phyloP scores from a whole-genome alignment of 345 rosid species.

The Syzygium aqueum region DNA sequence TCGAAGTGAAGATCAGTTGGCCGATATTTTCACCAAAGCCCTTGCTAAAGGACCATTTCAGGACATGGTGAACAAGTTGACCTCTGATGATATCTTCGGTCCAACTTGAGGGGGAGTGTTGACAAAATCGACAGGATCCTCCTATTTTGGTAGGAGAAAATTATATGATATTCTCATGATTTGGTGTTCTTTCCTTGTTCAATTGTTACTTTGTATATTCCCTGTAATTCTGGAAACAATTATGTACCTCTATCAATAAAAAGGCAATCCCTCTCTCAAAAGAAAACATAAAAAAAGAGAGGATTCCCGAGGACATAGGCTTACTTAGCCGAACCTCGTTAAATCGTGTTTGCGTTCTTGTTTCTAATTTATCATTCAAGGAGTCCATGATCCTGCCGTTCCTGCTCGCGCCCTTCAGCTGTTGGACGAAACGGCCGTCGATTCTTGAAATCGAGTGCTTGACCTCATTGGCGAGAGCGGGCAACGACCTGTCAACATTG shows the following conservation, averaged over 20 bases:
- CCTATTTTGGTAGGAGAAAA: too few species aligned
- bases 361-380: not conserved
- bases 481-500: slow-evolving; percentile 16
- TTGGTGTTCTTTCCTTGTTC: too few species aligned
- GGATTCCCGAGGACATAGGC: not conserved
- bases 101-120: not conserved
- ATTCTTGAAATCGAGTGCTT: slow-evolving; percentile 1
- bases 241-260: not conserved
- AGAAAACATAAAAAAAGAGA: not conserved
- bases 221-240: too few species aligned
- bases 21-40: too few species aligned
- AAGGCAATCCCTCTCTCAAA: not conserved
- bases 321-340: too few species aligned
- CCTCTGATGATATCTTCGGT: too few species aligned
- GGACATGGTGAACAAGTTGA: too few species aligned
- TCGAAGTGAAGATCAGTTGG: too few species aligned
- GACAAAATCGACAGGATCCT: not conserved
- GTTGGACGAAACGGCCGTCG: slow-evolving; percentile 7
- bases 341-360: too few species aligned
- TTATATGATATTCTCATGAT: too few species aligned
- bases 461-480: slow-evolving; percentile 8
- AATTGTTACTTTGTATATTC: too few species aligned
- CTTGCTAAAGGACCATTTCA: too few species aligned
- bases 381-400: not conserved
- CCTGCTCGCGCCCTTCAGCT: slow-evolving; percentile 5